Conservation (phyloP, 805 yeast species). For the Kluyveromyces aestuarii region DNA sequence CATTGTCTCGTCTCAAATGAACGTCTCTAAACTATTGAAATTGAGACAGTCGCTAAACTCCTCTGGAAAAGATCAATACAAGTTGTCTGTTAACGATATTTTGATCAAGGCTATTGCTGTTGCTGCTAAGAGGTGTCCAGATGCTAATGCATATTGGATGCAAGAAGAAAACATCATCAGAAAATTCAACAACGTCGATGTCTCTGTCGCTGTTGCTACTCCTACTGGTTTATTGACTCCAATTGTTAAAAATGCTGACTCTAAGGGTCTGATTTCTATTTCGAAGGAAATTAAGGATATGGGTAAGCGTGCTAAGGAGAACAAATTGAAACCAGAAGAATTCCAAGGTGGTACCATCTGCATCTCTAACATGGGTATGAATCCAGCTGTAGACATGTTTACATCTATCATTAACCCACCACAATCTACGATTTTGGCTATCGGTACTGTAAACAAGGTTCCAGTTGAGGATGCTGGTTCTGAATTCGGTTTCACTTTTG, state of each 20-base stretch:
- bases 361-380: conserved; percentile 98
- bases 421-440: conserved; percentile 87
- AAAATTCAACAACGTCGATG: conserved; percentile 86
- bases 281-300: conserved; percentile 82
- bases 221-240: conserved; percentile 97
- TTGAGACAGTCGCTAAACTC: conserved; percentile 86
- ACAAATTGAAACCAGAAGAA: conserved; percentile 90
- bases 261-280: conserved; percentile 77
- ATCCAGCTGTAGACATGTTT: conserved; percentile 83
- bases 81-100: conserved; percentile 88
- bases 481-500: conserved; percentile 88
- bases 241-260: conserved; percentile 79
- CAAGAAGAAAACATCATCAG: conserved; percentile 84
- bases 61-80: conserved; percentile 76
- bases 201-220: conserved; percentile 97
- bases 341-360: conserved; percentile 99
- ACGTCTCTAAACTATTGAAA: conserved; percentile 85
- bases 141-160: conserved; percentile 89
- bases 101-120: conserved; percentile 89
- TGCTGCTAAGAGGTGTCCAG: conserved; percentile 87
- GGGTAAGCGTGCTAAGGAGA: conserved; percentile 92
- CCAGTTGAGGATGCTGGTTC: conserved; percentile 89
- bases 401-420: conserved; percentile 98
- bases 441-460: conserved; percentile 85
- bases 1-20: conserved; percentile 78